Conservation (phyloP, 1,284 basidiomycete species). For the Tremellales sp. region DNA sequence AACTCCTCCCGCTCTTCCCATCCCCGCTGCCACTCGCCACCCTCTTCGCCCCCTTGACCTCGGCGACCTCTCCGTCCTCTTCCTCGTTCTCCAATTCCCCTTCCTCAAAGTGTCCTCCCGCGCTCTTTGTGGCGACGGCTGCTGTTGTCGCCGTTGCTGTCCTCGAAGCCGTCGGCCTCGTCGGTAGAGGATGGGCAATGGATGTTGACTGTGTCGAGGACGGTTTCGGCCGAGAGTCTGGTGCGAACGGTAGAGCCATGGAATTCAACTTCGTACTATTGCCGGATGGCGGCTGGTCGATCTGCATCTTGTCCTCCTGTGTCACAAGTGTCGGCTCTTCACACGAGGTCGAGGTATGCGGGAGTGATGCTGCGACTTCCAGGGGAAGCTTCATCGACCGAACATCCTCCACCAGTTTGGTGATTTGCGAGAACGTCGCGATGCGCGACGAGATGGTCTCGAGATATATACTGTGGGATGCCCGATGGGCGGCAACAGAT, state of each 20-base stretch:
- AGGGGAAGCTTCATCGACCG: slow-evolving; percentile 30
- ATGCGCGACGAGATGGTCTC: slow-evolving; percentile 26
- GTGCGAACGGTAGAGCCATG: slow-evolving; percentile 4
- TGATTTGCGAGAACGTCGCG: slow-evolving; percentile 32
- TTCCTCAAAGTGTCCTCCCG: slow-evolving; percentile 27
- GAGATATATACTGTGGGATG: slow-evolving; percentile 25
- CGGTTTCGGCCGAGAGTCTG: slow-evolving; percentile 8
- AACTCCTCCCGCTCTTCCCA: slow-evolving; percentile 12
- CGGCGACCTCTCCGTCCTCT: slow-evolving; percentile 27
- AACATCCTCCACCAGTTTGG: slow-evolving; percentile 33
- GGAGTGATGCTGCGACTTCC: slow-evolving; percentile 8
- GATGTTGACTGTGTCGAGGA: slow-evolving; percentile 7
- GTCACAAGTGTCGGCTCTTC: neutral
- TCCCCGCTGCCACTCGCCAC: neutral
- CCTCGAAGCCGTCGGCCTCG: slow-evolving; percentile 2
- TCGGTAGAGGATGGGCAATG: slow-evolving; percentile 9
- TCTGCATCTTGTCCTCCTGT: slow-evolving; percentile 21
- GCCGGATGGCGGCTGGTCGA: slow-evolving; percentile 15
- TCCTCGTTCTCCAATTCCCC: slow-evolving; percentile 26
- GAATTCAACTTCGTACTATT: slow-evolving; percentile 1
- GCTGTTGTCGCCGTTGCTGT: neutral
- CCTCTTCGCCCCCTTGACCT: slow-evolving; percentile 11
- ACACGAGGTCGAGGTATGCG: neutral
- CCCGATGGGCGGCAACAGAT: slow-evolving; percentile 31
- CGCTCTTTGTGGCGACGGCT: slow-evolving; percentile 8